phyloP scores from a whole-genome alignment of 495 filamentous ascomycete genomes.

The Glonium stellatum region DNA sequence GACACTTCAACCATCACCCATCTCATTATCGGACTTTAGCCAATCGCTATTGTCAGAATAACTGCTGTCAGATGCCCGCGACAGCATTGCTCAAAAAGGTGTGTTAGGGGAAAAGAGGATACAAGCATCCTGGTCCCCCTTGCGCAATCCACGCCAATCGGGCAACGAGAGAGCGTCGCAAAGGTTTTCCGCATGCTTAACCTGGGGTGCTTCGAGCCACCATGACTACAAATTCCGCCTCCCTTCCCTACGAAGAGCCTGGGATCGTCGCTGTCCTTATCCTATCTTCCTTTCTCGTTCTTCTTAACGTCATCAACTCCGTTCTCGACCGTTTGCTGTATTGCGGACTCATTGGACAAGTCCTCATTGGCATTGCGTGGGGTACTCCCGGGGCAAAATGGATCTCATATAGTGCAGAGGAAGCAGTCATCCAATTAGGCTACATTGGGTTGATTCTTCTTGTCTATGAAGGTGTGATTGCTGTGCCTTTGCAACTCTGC shows the following conservation, averaged over 20 bases:
- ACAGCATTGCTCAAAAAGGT: no score
- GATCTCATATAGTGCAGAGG: constrained; percentile 44
- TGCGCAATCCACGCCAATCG: background rate
- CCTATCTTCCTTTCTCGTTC: constrained; percentile 56
- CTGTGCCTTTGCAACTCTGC: background rate
- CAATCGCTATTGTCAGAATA: no score
- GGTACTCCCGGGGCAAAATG: constrained; percentile 54
- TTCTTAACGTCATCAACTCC: constrained; percentile 54
- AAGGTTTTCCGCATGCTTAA: background rate
- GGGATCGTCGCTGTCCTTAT: constrained; percentile 52
- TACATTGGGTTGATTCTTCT: constrained; percentile 70
- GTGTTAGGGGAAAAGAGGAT: no score
- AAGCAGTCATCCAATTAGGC: constrained; percentile 59
- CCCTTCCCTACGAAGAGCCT: constrained; percentile 51
- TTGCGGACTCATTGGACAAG: constrained; percentile 68
- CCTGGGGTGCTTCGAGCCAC: constrained; percentile 5
- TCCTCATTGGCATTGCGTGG: constrained; percentile 65
- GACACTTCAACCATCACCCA: background rate
- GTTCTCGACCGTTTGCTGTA: constrained; percentile 56
- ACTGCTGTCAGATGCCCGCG: no score
- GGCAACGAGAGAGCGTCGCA: background rate
- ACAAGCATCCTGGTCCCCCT: no score
- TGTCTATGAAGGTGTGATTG: constrained; percentile 56
- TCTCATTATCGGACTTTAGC: no score
- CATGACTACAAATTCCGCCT: constrained; percentile 8